Percentiles rank a stretch among this genome's conserved stretches.
These are phyloP conservation scores for Cryptococcus sp. DNA, from an alignment of 1,284 basidiomycete species.

Conservation along the genomic window DNA sequence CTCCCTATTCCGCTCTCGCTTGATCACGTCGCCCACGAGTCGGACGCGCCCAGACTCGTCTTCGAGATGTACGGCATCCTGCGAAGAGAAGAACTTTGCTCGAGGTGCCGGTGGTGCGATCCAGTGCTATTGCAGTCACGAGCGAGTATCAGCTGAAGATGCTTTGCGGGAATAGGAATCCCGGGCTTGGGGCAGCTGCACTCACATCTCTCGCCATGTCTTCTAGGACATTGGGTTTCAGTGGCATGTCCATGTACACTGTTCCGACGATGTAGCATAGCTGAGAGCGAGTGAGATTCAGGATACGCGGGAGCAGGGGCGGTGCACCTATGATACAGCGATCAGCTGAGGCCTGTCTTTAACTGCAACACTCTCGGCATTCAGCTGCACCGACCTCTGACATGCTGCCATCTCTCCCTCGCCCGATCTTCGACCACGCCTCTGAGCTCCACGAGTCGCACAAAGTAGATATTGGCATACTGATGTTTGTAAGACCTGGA, in stretches of 20 bases:
- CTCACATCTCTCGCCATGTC: conserved; percentile 89
- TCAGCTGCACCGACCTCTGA: conserved; percentile 59
- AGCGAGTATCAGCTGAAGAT: neutral
- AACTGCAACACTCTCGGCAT: neutral
- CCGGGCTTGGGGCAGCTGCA: conserved; percentile 35
- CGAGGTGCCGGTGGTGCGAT: conserved; percentile 78
- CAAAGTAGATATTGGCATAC: conserved; percentile 91
- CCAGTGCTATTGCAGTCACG: conserved; percentile 66
- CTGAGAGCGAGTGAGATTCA: conserved; percentile 82
- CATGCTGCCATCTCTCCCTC: conserved; percentile 64
- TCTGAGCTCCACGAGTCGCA: conserved; percentile 68
- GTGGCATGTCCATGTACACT: conserved; percentile 95
- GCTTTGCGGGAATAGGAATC: neutral
- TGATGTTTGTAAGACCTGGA: conserved; percentile 66
- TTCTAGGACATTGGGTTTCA: conserved; percentile 95
- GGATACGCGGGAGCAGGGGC: conserved; percentile 74
- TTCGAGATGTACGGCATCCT: conserved; percentile 86
- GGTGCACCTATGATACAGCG: conserved; percentile 62
- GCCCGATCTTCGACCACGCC: conserved; percentile 68
- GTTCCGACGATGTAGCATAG: conserved; percentile 92
- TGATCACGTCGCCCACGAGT: conserved; percentile 70
- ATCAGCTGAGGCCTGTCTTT: neutral
- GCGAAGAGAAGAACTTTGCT: conserved; percentile 71
- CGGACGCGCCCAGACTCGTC: conserved; percentile 91
- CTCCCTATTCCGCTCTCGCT: conserved; percentile 53